Evolutionary conservation across 1,139 yeast genomes (phyloP), one percentile per base, ranked within the genome.

Genomic region (Fermentozyma sake): DNA sequence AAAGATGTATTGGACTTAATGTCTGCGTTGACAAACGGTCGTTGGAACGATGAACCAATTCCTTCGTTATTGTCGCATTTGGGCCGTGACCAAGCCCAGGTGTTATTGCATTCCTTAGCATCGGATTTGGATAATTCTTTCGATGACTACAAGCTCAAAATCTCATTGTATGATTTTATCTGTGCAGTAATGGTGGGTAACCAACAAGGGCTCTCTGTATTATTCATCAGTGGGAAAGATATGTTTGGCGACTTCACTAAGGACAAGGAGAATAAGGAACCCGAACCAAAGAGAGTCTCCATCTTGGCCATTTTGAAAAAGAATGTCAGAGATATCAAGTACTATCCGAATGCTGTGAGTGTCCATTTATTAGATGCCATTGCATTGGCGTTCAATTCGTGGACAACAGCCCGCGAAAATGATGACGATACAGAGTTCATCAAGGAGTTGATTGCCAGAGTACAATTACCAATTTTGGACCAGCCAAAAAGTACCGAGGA

Each of bases 61-160:
- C 95, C 95, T 3, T 85, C 95, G 1, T 58, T 91, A 30, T 61
- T 89, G 22, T 84, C 96, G 0, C 87, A 85, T 49, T 58, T 89
- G 29, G 94, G 95, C 3, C 66, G 72, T 12, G 63, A 68, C 14
- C 68, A 73, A 39, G 72, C 96, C 0, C 72, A 69, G 23, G 58
- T 75, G 7, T 62, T 91, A 20, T 61, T 83, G 11, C 63, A 69
- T 12, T 69, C 79, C 2, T 52, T 89, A 22, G 69, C 76, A 0
- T 47, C 68, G 1, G 89, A 85, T 37, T 61, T 86, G 39, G 70
- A 72, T 18, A 75, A 74, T 40, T 62, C 73, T 1, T 63, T 79
- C 37, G 83, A 76, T 39, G 74, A 73, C 30, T 72, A 70, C 34
- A 55, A 54, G 10, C 59, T 81, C 22, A 71, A 80, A 33, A 71